These are phyloP conservation scores for Echites panduratus DNA, from an alignment of 257 asterid species.

Conservation along the genomic window DNA sequence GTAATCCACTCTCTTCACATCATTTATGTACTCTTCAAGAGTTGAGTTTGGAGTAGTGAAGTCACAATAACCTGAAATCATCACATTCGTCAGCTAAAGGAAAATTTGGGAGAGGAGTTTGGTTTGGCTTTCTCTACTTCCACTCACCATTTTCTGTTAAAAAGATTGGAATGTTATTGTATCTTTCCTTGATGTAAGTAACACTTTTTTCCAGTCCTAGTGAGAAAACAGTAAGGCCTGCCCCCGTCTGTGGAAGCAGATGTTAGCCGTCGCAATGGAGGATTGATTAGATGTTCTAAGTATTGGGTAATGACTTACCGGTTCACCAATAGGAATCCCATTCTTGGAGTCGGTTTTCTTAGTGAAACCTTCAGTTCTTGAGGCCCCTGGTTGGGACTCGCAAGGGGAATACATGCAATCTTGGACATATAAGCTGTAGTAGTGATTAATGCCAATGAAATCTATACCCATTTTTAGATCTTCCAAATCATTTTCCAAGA, in stretches of 20 bases:
- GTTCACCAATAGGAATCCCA: constrained; percentile 10
- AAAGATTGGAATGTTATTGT: constrained; percentile 45
- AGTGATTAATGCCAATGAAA: constrained; percentile 19
- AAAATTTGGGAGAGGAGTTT: too few species aligned
- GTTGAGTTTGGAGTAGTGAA: constrained; percentile 22
- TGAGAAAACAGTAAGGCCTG: background rate
- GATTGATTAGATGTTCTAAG: too few species aligned
- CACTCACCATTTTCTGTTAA: constrained; percentile 49
- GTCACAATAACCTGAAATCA: constrained; percentile 33
- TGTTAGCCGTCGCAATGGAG: background rate
- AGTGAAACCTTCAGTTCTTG: background rate
- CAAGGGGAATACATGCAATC: constrained; percentile 30
- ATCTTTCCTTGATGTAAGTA: constrained; percentile 47
- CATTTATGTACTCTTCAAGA: constrained; percentile 18
- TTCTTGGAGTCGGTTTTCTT: background rate
- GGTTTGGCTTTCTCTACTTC: too few species aligned
- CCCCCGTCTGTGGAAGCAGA: constrained; percentile 21
- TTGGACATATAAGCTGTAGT: constrained; percentile 32
- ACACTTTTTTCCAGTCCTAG: constrained; percentile 13
- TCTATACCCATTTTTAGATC: constrained; percentile 27
- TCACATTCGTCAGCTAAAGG: background rate
- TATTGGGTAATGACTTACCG: background rate
- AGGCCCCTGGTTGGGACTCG: background rate
- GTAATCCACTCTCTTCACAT: constrained; percentile 40
- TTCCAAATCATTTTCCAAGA: constrained; percentile 23